A percentile compares a stretch with the other conserved stretches of the same genome.
Evolutionary conservation across 768 basidiomycete genomes (phyloP).

Genomic region (Russula compacta): DNA sequence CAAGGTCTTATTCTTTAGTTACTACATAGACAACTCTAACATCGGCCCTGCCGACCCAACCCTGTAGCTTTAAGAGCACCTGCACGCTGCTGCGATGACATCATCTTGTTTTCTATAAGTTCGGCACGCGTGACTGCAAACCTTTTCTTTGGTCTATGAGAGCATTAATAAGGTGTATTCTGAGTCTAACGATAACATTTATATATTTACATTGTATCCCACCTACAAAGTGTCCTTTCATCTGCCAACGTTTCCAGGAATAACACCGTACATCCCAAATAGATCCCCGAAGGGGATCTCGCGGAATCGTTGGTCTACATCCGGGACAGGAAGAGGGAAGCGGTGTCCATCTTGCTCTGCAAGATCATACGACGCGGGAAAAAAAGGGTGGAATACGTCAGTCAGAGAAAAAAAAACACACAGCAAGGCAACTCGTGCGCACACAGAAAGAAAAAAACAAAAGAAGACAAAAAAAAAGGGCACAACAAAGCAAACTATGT

Average conservation of each 20-base stretch:
- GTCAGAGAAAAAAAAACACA: background rate
- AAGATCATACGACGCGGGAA: background rate
- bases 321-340: constrained; percentile 14
- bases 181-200: background rate
- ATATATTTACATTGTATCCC: background rate
- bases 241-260: background rate
- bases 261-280: background rate
- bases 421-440: no score
- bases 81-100: background rate
- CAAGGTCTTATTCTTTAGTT: constrained; percentile 69
- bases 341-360: constrained; percentile 18
- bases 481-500: background rate
- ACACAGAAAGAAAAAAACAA: background rate
- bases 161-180: background rate
- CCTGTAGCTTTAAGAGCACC: constrained; percentile 17
- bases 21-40: constrained; percentile 35
- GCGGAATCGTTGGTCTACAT: constrained; percentile 18
- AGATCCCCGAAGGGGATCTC: background rate
- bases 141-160: background rate
- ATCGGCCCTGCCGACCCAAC: constrained; percentile 33
- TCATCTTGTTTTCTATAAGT: background rate
- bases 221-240: background rate
- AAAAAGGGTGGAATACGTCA: background rate
- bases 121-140: background rate
- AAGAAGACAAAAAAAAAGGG: background rate